Base-by-base conservation (phyloP, 148 eudicot species). In the Oxyria digyna region DNA sequence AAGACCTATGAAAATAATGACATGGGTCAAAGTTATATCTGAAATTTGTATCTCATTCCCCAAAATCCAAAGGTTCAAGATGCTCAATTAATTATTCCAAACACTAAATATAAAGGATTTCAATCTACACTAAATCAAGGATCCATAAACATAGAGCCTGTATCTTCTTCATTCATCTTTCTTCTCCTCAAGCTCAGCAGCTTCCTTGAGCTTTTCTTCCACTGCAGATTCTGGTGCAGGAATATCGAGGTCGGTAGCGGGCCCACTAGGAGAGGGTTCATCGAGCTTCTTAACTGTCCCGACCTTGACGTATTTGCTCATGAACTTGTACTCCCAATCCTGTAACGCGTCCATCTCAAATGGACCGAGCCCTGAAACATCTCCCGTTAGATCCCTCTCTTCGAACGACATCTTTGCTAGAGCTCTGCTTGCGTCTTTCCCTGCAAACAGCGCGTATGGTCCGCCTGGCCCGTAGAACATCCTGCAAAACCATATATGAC, bases 401-500 rank as follows among this genome's bases (percentile, higher is more conserved):
- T 94, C 99, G 45, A 94, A 94, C 0, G 99, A 90, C 99, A 88
- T 94, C 85, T 94, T 94, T 42, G 99, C 99, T 24, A 94, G 87
- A 71, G 99, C 99, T 73, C 96, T 78, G 71, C 98, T 94, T 4
- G 98, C 98, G 54, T 94, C 98, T 69, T 85, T 94, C 24, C 98
- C 98, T 0, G 99, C 99, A 75, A 94, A 94, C 68, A 94, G 75
- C 2, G 92, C 97, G 55, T 94, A 90, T 12, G 96, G 93, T n/a
- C 97, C 99, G 41, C 99, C 96, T 4, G 99, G 99, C 68, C 97
- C 99, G 67, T 94, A 94, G 71, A 94, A 94, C 89, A 88, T 87
- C 85, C 99, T 94, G 78, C 13, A 37, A 4, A 13, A 59, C 14
- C n/a, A 6, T n/a, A n/a, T n/a, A n/a, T n/a, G n/a, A n/a, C n/a